Evolutionary conservation across 495 filamentous ascomycete genomes (phyloP).

Genomic region (Daldinia grandis): DNA sequence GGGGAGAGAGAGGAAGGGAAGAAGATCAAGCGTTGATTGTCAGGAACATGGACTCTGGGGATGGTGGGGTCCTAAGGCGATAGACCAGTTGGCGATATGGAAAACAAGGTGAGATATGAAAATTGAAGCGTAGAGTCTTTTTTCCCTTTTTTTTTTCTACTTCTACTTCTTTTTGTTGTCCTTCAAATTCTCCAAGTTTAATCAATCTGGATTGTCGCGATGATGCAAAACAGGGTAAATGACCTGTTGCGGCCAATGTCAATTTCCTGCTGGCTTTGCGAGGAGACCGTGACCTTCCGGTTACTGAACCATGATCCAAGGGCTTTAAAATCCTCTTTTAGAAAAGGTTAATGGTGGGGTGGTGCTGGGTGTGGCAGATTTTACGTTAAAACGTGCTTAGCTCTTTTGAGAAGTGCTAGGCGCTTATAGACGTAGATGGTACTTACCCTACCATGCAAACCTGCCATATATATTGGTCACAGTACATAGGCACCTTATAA

Average conservation of each 20-base stretch:
- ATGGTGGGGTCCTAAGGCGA: slow-evolving; percentile 36
- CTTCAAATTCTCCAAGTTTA: neutral
- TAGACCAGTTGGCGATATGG: slow-evolving; percentile 20
- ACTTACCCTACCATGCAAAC: neutral
- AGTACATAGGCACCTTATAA: neutral
- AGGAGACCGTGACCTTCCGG: slow-evolving; percentile 8
- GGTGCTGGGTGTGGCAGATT: slow-evolving; percentile 11
- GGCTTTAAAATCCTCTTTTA: slow-evolving; percentile 26
- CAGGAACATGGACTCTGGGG: slow-evolving; percentile 29
- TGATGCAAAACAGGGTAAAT: slow-evolving; percentile 20
- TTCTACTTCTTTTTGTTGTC: neutral
- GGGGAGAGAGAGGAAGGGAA: slow-evolving; percentile 1
- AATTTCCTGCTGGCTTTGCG: slow-evolving; percentile 19
- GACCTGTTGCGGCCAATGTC: slow-evolving; percentile 24
- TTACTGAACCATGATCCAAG: slow-evolving; percentile 36
- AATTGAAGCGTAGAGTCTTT: neutral
- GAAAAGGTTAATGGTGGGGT: slow-evolving; percentile 39
- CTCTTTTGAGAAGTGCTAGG: slow-evolving; percentile 34
- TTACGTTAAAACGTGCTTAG: slow-evolving; percentile 17
- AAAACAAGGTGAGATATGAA: slow-evolving; percentile 19
- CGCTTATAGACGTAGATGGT: slow-evolving; percentile 7
- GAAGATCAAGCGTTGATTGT: slow-evolving; percentile 29
- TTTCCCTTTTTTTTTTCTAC: neutral
- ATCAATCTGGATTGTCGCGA: slow-evolving; percentile 14
- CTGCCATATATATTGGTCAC: neutral